These are phyloP conservation scores for Aspergillus incahuasiensis DNA, from an alignment of 495 filamentous ascomycete genomes.

Conservation along the genomic window DNA sequence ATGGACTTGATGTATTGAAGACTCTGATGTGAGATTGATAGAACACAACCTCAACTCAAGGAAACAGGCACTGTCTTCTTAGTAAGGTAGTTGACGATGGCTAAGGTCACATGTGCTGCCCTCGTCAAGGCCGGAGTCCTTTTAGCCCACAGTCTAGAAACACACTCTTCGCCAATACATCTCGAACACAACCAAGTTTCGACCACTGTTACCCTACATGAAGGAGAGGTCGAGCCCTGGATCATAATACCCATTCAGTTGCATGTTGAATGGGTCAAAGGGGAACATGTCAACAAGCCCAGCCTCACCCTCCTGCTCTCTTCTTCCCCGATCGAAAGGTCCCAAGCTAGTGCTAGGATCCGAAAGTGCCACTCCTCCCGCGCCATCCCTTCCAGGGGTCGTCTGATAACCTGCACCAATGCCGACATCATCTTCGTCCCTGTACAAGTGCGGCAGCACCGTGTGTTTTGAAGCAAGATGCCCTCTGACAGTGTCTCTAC, in stretches of 20 bases:
- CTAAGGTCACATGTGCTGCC: too few species aligned
- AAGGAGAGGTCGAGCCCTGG: neutral
- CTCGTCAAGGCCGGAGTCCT: too few species aligned
- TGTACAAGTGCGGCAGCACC: neutral
- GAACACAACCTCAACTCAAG: too few species aligned
- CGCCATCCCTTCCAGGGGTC: neutral
- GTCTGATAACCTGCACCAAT: neutral
- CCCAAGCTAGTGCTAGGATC: neutral
- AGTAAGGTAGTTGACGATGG: too few species aligned
- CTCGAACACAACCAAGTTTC: neutral
- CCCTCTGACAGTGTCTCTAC: neutral
- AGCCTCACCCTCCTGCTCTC: neutral
- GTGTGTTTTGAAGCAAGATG: neutral
- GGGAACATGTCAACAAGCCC: neutral
- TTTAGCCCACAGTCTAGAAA: too few species aligned
- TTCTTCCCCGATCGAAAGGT: neutral
- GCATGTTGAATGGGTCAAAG: conserved; percentile 3
- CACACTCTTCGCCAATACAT: neutral
- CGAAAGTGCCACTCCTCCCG: neutral
- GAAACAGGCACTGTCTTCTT: too few species aligned
- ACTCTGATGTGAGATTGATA: too few species aligned
- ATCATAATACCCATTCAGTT: conserved; percentile 1
- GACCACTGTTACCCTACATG: neutral
- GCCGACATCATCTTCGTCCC: neutral
- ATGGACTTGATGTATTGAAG: neutral